phyloP scores from a whole-genome alignment of 352 stramenopile species.

The Peronospora belbahrii region DNA sequence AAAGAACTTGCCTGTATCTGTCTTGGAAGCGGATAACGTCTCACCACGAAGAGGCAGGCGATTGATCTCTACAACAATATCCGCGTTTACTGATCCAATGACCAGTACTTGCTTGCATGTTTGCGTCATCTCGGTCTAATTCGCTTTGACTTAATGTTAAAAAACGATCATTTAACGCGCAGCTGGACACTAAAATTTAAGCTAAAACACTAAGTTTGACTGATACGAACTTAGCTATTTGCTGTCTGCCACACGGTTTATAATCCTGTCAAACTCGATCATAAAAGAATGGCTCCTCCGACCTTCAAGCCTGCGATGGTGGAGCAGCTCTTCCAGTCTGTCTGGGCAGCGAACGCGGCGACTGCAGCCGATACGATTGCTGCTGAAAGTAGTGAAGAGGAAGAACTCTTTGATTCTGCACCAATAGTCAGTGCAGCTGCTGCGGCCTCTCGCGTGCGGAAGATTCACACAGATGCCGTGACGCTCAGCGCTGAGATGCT shows the following conservation, averaged over 20 bases:
- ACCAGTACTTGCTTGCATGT: slow-evolving; percentile 42
- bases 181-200: too few relatives aligned
- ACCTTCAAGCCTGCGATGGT: slow-evolving; percentile 56
- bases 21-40: slow-evolving; percentile 44
- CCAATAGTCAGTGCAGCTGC: slow-evolving; percentile 20
- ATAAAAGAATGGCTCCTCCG: slow-evolving; percentile 15
- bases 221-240: too few relatives aligned
- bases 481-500: slow-evolving; percentile 70
- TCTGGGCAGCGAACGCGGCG: slow-evolving; percentile 36
- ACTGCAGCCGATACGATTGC: slow-evolving; percentile 16
- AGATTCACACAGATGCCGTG: slow-evolving; percentile 68
- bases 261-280: background rate
- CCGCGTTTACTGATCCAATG: slow-evolving; percentile 78
- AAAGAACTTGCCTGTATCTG: slow-evolving; percentile 57
- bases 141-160: too few relatives aligned
- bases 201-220: too few relatives aligned
- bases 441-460: slow-evolving; percentile 39
- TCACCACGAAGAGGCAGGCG: slow-evolving; percentile 61
- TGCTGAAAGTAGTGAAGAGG: slow-evolving; percentile 32
- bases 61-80: slow-evolving; percentile 70
- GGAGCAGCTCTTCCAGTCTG: slow-evolving; percentile 63
- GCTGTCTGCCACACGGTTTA: background rate
- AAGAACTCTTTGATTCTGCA: slow-evolving; percentile 36
- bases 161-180: too few relatives aligned
- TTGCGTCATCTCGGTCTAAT: slow-evolving; percentile 17